Conservation (phyloP, 306 rosid species). For the Styphnolobium japonicum region DNA sequence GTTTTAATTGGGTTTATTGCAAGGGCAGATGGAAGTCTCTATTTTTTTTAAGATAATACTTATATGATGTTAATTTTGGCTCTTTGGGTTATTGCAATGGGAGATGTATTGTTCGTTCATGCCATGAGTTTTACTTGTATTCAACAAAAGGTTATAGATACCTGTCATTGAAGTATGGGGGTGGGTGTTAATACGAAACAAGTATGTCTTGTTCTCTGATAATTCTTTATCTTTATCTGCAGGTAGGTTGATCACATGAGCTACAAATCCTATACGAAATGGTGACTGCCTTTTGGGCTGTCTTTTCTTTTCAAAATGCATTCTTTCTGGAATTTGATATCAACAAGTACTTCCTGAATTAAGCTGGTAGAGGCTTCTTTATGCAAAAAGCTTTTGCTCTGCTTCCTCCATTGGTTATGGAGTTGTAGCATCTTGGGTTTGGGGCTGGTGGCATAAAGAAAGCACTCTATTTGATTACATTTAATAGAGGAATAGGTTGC, state of each 20-base stretch:
- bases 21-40: no score
- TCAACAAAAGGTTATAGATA: neutral
- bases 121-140: neutral
- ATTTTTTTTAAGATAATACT: no score
- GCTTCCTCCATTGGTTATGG: slow-evolving; percentile 1
- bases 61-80: no score
- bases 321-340: slow-evolving; percentile 4
- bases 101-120: no score
- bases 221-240: neutral
- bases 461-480: slow-evolving; percentile 15
- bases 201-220: neutral
- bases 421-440: slow-evolving; percentile 41
- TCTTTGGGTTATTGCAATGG: no score
- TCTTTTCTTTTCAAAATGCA: slow-evolving; percentile 14
- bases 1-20: slow-evolving; percentile 19
- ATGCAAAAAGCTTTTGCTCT: slow-evolving; percentile 7
- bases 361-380: neutral
- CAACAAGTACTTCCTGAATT: slow-evolving; percentile 12
- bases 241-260: slow-evolving; percentile 26
- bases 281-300: slow-evolving; percentile 30
- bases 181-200: neutral
- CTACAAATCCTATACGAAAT: slow-evolving; percentile 13
- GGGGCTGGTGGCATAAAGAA: slow-evolving; percentile 35
- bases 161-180: neutral
- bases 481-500: slow-evolving; percentile 22